These are phyloP conservation scores for Pichia insulana DNA, from an alignment of 805 yeast species.

Conservation along the genomic window DNA sequence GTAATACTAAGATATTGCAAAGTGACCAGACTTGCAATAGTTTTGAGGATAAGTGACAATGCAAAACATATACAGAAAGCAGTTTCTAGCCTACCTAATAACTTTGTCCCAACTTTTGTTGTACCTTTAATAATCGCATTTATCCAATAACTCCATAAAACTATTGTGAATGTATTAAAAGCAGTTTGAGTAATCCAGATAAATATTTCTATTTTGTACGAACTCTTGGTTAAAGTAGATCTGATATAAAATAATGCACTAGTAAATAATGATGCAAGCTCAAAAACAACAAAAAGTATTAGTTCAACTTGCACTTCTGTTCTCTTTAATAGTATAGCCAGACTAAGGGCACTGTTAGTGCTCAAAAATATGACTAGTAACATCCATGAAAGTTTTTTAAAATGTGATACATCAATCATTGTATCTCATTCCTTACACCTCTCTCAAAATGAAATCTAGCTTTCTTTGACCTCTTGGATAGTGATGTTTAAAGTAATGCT, in stretches of 20 bases:
- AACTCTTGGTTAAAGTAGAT: too few relatives aligned
- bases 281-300: conserved; percentile 3
- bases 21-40: background rate
- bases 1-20: too few relatives aligned
- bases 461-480: too few relatives aligned
- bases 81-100: conserved; percentile 3
- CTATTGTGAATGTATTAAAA: background rate
- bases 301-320: background rate
- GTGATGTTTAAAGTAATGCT: too few relatives aligned
- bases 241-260: too few relatives aligned
- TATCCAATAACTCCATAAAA: conserved; percentile 11
- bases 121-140: conserved; percentile 1
- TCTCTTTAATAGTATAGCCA: background rate
- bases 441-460: background rate
- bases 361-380: background rate
- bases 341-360: background rate
- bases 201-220: too few relatives aligned
- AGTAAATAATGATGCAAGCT: background rate
- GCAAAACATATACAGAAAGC: conserved; percentile 7
- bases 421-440: background rate
- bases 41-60: conserved; percentile 4
- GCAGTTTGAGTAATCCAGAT: too few relatives aligned
- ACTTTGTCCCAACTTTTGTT: background rate
- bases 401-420: conserved; percentile 2
- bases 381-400: background rate